phyloP scores from a whole-genome alignment of 2,329 filamentous ascomycete species.

The Pezicula rhizophila region DNA sequence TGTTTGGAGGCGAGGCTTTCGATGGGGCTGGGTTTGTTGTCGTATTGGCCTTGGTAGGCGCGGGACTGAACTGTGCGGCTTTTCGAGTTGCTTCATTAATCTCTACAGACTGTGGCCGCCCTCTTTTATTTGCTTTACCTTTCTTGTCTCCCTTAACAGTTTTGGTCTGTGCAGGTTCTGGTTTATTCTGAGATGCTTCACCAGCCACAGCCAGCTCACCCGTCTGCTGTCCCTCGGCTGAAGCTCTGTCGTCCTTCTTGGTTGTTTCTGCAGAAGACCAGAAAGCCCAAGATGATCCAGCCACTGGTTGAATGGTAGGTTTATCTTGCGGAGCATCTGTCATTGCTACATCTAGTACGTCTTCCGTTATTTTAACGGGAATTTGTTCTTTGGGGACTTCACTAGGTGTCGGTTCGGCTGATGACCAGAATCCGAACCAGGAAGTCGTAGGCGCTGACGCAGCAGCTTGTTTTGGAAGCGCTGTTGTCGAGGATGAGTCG shows the following conservation, averaged over 20 bases:
- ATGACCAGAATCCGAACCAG: conserved; percentile 27
- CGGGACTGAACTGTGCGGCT: conserved; percentile 6
- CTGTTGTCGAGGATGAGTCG: neutral
- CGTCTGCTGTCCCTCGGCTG: conserved; percentile 9
- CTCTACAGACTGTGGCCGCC: conserved; percentile 17
- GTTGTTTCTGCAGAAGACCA: conserved; percentile 51
- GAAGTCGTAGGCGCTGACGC: conserved; percentile 10
- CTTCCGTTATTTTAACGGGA: conserved; percentile 15
- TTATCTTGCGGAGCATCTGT: conserved; percentile 1
- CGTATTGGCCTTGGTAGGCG: conserved; percentile 12
- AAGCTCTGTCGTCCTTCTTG: conserved; percentile 18
- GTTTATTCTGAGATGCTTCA: conserved; percentile 49
- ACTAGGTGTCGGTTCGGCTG: conserved; percentile 15
- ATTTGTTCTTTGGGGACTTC: conserved; percentile 18
- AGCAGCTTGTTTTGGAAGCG: neutral
- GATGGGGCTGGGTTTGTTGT: conserved; percentile 16
- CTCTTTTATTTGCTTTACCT: conserved; percentile 17
- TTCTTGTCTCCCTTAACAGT: conserved; percentile 16
- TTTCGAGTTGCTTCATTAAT: conserved; percentile 14
- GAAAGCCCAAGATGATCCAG: conserved; percentile 71
- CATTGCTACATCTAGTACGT: conserved; percentile 6
- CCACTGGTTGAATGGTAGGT: conserved; percentile 23
- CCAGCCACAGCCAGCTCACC: conserved; percentile 51
- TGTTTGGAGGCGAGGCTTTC: conserved; percentile 44
- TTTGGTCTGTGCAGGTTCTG: conserved; percentile 19